Evolutionary conservation across 208 protist genomes (phyloP), one percentile per base, ranked within the genome.

Genomic region (Leishmania lainsoni): DNA sequence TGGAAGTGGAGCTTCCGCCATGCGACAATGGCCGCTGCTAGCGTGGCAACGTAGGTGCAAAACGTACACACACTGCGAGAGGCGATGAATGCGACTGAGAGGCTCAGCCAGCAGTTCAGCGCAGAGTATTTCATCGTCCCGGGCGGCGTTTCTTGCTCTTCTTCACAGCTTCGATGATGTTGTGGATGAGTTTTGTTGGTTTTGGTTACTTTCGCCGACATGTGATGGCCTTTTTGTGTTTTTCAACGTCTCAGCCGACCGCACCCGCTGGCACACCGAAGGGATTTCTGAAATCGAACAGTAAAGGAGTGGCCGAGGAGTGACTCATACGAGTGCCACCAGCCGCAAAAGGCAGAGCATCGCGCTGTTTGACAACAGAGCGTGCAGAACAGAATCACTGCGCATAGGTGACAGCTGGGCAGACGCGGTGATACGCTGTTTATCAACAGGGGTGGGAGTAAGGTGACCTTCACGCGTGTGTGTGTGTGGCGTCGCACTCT

Each of bases 1-100:
- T 89, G 20, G 86, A 83, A 39, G 71, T 86, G 22, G 59, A 58
- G 61, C 76, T 84, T 49, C 85, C 85, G 32, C 26, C 66, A 1
- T n/a, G 49, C 12, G 69, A 35, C 14, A 54, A 1, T 22, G 10
- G 32, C 69, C 5, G n/a, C 45, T 51, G 0, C 65, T 70, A 70
- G 35, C 14, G 14, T 22, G 29, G 3, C 14, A 35, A 70, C 14
- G 16, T 20, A 4, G 14, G 5, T 16, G 35, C 12, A 12, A 48
- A 10, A 1, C 45, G 29, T 32, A 16, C 26, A 16, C 65, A 12
- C 10, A n/a, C 1, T 3, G 35, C 45, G 32, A 39, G 35, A 10
- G 58, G 17, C 12, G 22, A 63, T 22, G 22, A 70, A 26, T 10
- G 65, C 35, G 32, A 35, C 65, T 0, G 17, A 3, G 6, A 16